A percentile compares a stretch with the other conserved stretches of the same genome.
Evolutionary conservation across 2,329 filamentous ascomycete species (phyloP).

Genomic region (Botrytis paeoniae): DNA sequence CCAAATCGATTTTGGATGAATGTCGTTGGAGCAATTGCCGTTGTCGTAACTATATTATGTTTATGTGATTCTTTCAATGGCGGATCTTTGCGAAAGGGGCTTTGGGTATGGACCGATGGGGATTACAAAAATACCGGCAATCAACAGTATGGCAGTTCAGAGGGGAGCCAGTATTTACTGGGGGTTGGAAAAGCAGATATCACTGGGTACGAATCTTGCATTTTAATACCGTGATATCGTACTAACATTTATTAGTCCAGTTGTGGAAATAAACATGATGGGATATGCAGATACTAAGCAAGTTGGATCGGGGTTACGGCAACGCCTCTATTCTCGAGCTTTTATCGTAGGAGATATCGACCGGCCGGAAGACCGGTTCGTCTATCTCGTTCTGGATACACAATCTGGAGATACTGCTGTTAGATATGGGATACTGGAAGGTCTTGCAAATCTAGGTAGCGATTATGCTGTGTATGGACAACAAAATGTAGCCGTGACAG

Average conservation of each 20-base stretch:
- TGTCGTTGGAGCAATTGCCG: background rate
- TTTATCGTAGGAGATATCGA: slow-evolving; percentile 77
- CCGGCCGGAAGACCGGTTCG: slow-evolving; percentile 67
- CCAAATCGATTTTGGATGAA: background rate
- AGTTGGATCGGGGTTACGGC: slow-evolving; percentile 76
- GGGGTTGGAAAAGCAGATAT: slow-evolving; percentile 72
- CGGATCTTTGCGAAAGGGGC: background rate
- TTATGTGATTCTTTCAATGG: background rate
- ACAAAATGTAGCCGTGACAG: slow-evolving; percentile 83
- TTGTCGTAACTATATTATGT: background rate
- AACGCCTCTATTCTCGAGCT: slow-evolving; percentile 82
- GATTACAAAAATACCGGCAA: background rate
- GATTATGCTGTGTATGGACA: slow-evolving; percentile 73
- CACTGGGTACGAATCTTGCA: slow-evolving; percentile 52
- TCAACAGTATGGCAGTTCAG: slow-evolving; percentile 20
- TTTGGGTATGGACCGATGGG: slow-evolving; percentile 18
- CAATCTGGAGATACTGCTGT: slow-evolving; percentile 87
- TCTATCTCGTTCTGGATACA: slow-evolving; percentile 85
- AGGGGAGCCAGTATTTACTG: slow-evolving; percentile 51
- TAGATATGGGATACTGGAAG: slow-evolving; percentile 80
- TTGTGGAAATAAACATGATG: slow-evolving; percentile 87
- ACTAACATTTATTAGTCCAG: slow-evolving; percentile 53
- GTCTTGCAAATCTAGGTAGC: slow-evolving; percentile 63
- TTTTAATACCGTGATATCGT: background rate
- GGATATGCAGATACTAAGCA: slow-evolving; percentile 88